phyloP scores from a whole-genome alignment of 345 rosid species.

The Pistacia vera region DNA sequence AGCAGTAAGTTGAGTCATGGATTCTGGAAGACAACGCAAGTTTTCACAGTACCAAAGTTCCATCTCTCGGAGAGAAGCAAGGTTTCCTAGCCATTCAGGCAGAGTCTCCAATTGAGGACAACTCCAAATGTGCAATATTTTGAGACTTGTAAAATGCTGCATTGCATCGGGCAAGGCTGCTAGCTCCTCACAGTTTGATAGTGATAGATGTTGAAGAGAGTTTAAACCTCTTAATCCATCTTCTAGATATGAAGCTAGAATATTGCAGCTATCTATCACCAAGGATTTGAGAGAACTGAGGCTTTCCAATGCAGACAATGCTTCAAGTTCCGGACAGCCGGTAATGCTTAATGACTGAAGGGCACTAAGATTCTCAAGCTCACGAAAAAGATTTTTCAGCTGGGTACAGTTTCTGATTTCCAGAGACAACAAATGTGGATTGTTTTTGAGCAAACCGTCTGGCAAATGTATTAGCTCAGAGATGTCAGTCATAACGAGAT shows the following conservation, averaged over 20 bases:
- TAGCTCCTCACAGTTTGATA: slow-evolving; percentile 7
- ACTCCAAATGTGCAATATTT: slow-evolving; percentile 5
- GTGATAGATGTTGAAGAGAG: background rate
- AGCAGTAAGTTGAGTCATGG: background rate
- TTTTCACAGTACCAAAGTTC: slow-evolving; percentile 2
- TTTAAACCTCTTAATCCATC: slow-evolving; percentile 2
- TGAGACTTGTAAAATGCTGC: background rate
- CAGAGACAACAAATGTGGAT: background rate
- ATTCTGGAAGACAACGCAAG: background rate
- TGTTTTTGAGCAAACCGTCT: background rate
- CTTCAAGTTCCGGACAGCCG: background rate
- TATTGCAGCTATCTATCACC: background rate
- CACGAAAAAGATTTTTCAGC: background rate
- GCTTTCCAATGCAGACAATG: background rate
- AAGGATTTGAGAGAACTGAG: slow-evolving; percentile 1
- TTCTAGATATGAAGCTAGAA: background rate
- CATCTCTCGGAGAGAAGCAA: background rate
- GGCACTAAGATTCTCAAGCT: background rate
- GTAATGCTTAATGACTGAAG: background rate
- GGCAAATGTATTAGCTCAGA: background rate
- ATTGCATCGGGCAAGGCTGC: slow-evolving; percentile 10
- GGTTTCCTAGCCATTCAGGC: slow-evolving; percentile 12
- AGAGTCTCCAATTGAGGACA: background rate
- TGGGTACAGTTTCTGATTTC: background rate
- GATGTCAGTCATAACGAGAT: background rate